Evolutionary conservation across 2,329 filamentous ascomycete species (phyloP).

Genomic region (Nemania sp.): DNA sequence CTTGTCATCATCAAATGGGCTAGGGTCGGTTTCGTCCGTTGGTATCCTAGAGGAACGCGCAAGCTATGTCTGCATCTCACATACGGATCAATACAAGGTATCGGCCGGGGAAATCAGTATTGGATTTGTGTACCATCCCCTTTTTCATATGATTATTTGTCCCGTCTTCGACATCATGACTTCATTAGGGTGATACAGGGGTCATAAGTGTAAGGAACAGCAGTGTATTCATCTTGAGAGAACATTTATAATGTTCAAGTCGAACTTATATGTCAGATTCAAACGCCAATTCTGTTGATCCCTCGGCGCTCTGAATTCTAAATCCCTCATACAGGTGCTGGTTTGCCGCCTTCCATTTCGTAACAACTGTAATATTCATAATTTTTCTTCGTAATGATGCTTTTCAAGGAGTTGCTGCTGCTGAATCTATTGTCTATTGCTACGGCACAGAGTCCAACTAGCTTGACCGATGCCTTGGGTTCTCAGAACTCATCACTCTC

Average conservation of each 20-base stretch:
- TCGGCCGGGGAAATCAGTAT: no score
- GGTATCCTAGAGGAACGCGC: background rate
- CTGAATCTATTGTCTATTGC: constrained; percentile 23
- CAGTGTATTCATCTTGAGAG: no score
- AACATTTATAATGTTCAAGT: no score
- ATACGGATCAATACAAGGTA: no score
- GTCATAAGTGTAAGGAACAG: no score
- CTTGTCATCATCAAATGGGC: background rate
- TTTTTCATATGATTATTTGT: background rate
- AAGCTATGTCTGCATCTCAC: background rate
- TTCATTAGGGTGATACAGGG: background rate
- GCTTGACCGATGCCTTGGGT: constrained; percentile 27
- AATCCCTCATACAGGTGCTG: background rate
- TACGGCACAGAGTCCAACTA: constrained; percentile 9
- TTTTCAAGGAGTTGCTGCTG: constrained; percentile 16
- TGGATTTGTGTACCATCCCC: background rate
- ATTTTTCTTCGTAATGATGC: constrained; percentile 14
- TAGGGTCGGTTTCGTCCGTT: background rate
- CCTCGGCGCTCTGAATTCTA: no score
- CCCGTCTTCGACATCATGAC: constrained; percentile 8
- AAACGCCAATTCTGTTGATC: no score
- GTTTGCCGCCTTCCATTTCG: background rate
- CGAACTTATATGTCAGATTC: no score
- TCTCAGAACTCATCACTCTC: constrained; percentile 29
- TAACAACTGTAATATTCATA: background rate